phyloP scores from a whole-genome alignment of 345 rosid genomes.

The Camelina neglecta region DNA sequence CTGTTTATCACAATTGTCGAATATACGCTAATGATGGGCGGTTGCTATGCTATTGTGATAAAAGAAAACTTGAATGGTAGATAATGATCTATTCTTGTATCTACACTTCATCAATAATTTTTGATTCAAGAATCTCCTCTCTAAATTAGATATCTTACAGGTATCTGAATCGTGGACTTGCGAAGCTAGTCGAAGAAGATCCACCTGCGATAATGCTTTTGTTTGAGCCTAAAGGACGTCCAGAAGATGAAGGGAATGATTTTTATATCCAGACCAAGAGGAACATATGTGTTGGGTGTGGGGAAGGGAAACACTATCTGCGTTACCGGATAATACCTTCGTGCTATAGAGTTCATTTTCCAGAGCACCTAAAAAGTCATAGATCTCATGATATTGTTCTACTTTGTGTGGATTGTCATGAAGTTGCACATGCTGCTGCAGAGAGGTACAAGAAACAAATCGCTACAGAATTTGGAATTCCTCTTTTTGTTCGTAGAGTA shows the following conservation, averaged over 20 bases:
- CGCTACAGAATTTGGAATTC: constrained; percentile 80
- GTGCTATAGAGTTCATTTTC: constrained; percentile 94
- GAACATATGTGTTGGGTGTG: constrained; percentile 95
- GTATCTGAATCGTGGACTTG: constrained; percentile 80
- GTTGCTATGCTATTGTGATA: constrained; percentile 91
- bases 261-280: constrained; percentile 94
- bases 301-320: constrained; percentile 89
- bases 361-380: constrained; percentile 97
- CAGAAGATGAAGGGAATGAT: constrained; percentile 96
- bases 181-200: constrained; percentile 74
- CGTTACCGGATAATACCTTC: constrained; percentile 95
- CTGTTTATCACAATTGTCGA: constrained; percentile 94
- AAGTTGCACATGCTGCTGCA: constrained; percentile 93
- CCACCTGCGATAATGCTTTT: constrained; percentile 93
- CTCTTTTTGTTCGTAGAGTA: constrained; percentile 84
- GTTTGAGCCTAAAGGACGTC: constrained; percentile 97
- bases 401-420: constrained; percentile 97
- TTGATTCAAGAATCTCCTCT: constrained; percentile 24
- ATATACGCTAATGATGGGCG: constrained; percentile 94
- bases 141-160: constrained; percentile 43
- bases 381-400: constrained; percentile 98
- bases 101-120: constrained; percentile 14
- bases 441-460: constrained; percentile 84
- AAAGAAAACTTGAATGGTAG: constrained; percentile 90
- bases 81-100: constrained; percentile 28